phyloP scores from a whole-genome alignment of 2,329 filamentous ascomycete genomes.

The Aspergillus sp. region DNA sequence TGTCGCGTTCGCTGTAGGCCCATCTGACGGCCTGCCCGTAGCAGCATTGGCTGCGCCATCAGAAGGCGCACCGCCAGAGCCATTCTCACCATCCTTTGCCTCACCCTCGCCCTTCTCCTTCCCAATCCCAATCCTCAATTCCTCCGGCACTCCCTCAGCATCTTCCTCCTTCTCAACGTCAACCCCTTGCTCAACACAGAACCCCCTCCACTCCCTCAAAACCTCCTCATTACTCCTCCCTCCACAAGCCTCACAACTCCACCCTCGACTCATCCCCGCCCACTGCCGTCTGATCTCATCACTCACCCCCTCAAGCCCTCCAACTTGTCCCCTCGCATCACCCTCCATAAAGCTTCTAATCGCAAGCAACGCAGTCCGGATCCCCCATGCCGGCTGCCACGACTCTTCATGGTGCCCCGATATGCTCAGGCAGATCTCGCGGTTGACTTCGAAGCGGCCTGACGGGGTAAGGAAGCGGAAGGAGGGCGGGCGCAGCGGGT shows the following conservation, averaged over 20 bases:
- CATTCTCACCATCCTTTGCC: no score
- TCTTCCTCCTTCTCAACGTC: slow-evolving; percentile 37
- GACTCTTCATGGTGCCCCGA: slow-evolving; percentile 95
- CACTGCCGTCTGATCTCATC: slow-evolving; percentile 67
- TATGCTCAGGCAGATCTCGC: slow-evolving; percentile 94
- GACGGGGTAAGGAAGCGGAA: slow-evolving; percentile 93
- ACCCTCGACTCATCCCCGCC: slow-evolving; percentile 65
- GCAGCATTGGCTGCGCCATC: no score
- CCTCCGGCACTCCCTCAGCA: slow-evolving; percentile 44
- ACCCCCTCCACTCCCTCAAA: slow-evolving; percentile 67
- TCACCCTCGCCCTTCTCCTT: background rate
- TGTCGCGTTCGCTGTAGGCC: background rate
- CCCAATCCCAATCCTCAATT: slow-evolving; percentile 1
- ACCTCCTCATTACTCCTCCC: slow-evolving; percentile 64
- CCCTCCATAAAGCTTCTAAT: slow-evolving; percentile 92
- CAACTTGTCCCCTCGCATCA: slow-evolving; percentile 81
- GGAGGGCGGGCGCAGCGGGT: slow-evolving; percentile 88
- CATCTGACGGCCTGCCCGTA: background rate
- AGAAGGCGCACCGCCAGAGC: background rate
- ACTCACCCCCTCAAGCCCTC: slow-evolving; percentile 72
- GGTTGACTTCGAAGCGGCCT: slow-evolving; percentile 91
- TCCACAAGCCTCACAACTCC: slow-evolving; percentile 70
- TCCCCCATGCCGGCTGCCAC: slow-evolving; percentile 98
- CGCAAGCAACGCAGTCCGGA: slow-evolving; percentile 78
- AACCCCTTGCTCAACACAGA: slow-evolving; percentile 40